Percentiles rank a stretch among this genome's conserved stretches.
Conservation (phyloP, 2,329 filamentous ascomycete genomes). For the Endocalyx cinctus region DNA sequence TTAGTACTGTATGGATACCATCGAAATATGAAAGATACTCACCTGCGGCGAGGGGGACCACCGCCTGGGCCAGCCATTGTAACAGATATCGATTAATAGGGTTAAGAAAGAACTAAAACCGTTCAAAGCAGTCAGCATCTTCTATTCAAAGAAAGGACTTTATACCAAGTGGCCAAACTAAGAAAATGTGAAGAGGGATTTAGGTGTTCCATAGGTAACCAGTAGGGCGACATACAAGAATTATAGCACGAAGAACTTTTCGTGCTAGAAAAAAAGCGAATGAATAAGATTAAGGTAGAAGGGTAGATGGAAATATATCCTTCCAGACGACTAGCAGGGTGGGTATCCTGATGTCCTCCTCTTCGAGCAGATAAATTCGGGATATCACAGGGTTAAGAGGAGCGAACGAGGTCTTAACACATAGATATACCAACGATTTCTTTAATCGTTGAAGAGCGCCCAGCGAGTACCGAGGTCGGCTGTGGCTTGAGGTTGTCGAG, state of each 20-base stretch:
- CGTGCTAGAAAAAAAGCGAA: slow-evolving; percentile 26
- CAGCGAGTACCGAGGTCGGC: slow-evolving; percentile 5
- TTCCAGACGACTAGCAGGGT: slow-evolving; percentile 16
- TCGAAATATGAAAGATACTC: slow-evolving; percentile 24
- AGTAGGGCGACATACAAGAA: slow-evolving; percentile 29
- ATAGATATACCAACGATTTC: slow-evolving; percentile 7
- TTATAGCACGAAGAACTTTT: slow-evolving; percentile 18
- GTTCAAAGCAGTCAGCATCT: slow-evolving; percentile 16
- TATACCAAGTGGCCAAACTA: too few relatives aligned
- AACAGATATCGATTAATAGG: slow-evolving; percentile 26
- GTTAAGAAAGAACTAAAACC: slow-evolving; percentile 32
- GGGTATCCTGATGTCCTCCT: too few relatives aligned
- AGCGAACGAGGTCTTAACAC: too few relatives aligned
- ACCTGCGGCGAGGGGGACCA: slow-evolving; percentile 77
- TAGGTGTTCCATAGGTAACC: too few relatives aligned
- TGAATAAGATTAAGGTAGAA: slow-evolving; percentile 18
- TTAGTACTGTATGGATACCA: slow-evolving; percentile 13
- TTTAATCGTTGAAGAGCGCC: slow-evolving; percentile 3
- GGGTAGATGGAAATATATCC: slow-evolving; percentile 19
- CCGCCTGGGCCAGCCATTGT: slow-evolving; percentile 90
- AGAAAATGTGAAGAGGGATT: too few relatives aligned
- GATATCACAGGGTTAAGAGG: too few relatives aligned
- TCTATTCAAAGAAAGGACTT: too few relatives aligned
- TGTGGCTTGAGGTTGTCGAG: not conserved
- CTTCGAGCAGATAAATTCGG: too few relatives aligned